Percentiles rank a stretch among this genome's conserved stretches.
Evolutionary conservation across 306 rosid genomes (phyloP).

Genomic region (Sechiopsis laciniata): DNA sequence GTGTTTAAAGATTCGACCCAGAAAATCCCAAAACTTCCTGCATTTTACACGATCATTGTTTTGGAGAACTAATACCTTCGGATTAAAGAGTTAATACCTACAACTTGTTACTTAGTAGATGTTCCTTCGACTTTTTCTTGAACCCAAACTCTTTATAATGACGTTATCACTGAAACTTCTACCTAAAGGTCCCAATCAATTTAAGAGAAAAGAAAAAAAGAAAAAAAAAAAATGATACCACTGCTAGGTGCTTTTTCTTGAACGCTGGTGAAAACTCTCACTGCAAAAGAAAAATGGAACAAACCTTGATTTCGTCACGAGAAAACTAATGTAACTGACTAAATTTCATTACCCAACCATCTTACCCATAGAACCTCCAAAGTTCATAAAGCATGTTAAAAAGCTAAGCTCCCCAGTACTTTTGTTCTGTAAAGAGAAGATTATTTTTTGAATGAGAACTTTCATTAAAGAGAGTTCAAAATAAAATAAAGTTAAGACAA

Average conservation of each 20-base stretch:
- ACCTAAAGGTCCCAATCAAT: background rate
- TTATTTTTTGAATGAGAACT: constrained; percentile 22
- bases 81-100: background rate
- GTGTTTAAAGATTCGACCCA: background rate
- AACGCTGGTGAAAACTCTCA: constrained; percentile 84
- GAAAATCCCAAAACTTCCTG: background rate
- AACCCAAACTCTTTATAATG: background rate
- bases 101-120: background rate
- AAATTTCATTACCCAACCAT: constrained; percentile 22
- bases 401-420: constrained; percentile 98
- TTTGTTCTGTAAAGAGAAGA: constrained; percentile 58
- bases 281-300: constrained; percentile 43
- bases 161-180: background rate
- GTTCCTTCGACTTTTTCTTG: constrained; percentile 1
- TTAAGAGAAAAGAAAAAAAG: background rate
- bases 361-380: constrained; percentile 88
- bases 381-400: constrained; percentile 82
- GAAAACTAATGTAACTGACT: constrained; percentile 8
- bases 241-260: constrained; percentile 82
- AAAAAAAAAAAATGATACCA: constrained; percentile 52
- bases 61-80: background rate
- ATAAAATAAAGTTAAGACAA: background rate
- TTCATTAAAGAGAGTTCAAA: background rate
- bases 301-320: constrained; percentile 7
- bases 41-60: background rate